Evolutionary conservation across 2,329 filamentous ascomycete genomes (phyloP), one percentile per base, ranked within the genome.

Genomic region (Colletotrichum cuscutae): DNA sequence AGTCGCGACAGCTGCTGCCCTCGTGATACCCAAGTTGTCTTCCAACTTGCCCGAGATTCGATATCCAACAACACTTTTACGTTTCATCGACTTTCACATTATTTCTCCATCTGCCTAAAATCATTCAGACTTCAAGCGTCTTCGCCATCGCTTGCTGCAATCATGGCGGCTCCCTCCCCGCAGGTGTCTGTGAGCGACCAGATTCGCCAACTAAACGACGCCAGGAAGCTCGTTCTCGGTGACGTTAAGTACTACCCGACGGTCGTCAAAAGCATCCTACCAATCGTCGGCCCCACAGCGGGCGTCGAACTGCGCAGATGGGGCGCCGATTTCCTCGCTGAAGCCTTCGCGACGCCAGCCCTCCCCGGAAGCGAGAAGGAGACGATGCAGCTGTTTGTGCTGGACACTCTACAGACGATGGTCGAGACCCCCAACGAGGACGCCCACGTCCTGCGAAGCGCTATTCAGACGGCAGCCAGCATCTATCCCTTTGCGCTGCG

Each of bases 321-420:
- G 97, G 97, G 96, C 30, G 93, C 95, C 75, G 95, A 98, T 74
- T 99, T 99, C 80, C 87, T 99, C 56, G 95, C 96, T 69, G 97
- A 99, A 86, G 95, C 95, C 2, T 98, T 99, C 84, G 93, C 97
- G 70, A 97, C 94, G 73, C 97, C 97, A n/a, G 91, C 93, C 26
- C 88, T 98, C 78, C 86, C 92, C 24, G 87, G 90, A 72, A 88
- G 92, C 65, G 91, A 94, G 81, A 99, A 98, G 87, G 94, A 92
- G 86, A 91, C 91, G 74, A 87, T 97, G 84, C 91, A 92, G 76
- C 86, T 94, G 72, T 89, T 90, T 73, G 94, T 97, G 72, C 84
- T 99, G 78, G 92, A 95, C 77, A 94, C 93, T 30, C 83, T 99
- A 76, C 89, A 91, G 79, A 88, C 88, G 65, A 88, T 95, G 81